Evolutionary conservation across 2,329 filamentous ascomycete species (phyloP), one percentile per base, ranked within the genome.

Genomic region (Beauveria bassiana): DNA sequence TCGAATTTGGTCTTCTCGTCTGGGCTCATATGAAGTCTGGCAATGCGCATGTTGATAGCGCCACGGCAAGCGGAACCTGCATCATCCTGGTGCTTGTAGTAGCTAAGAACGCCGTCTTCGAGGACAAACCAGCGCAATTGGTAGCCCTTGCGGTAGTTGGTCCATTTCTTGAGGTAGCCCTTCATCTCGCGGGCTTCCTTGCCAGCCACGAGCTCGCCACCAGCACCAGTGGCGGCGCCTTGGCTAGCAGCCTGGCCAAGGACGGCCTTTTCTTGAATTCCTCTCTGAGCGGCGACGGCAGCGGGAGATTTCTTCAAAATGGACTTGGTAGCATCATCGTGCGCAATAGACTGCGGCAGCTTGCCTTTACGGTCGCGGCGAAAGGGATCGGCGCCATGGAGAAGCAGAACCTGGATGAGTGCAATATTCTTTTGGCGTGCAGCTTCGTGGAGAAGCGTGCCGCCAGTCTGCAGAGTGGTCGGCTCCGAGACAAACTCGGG

Each of bases 21-120:
- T 0, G 93, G 84, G 70, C 96, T 96, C 93, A 99, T 98, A 75
- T 93, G 89, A 34, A 99, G 82, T 70, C 87, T 88, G 26, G 95
- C 95, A 67, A 99, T 99, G 64, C 89, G 89, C 93, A 99, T 99
- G 73, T 98, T 98, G 77, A 99, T 99, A 58, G 95, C 95, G 63
- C 95, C 95, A 64, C 95, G 91, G 73, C 95, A 99, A 61, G 95
- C 95, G 58, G 92, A 96, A 26, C 93, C 95, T 38, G 92, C 91
- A 72, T 99, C 95, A 71, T 99, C 95, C 76, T 99, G 95, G 73
- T 98, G 91, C 77, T 99, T 99, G 79, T 98, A 99, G 77, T 99
- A 99, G 75, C 95, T 98, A 66, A 99, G 76, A 14, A 99, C 93
- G 14, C 95, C 95, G 71, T 99, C 95, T 72, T 99, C 95, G 9